phyloP scores from a whole-genome alignment of 352 stramenopile species.

The Phytophthora brassicae region DNA sequence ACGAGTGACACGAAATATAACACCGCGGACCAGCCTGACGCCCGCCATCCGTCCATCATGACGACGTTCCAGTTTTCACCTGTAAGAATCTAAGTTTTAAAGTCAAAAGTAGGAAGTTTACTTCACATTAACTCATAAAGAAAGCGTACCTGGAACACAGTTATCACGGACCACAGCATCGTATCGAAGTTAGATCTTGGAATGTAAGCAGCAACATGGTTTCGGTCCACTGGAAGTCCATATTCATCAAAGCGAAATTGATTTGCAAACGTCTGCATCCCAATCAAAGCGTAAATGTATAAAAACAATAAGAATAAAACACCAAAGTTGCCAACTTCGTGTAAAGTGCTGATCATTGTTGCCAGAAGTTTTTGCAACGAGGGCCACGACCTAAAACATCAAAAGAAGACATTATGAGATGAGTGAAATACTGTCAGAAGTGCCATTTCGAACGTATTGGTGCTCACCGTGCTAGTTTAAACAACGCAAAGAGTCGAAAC shows the following conservation, averaged over 20 bases:
- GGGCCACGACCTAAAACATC: slow-evolving; percentile 72
- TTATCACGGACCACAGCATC: slow-evolving; percentile 68
- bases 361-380: slow-evolving; percentile 89
- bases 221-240: slow-evolving; percentile 44
- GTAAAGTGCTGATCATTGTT: slow-evolving; percentile 89
- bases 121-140: background rate
- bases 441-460: background rate
- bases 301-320: slow-evolving; percentile 93
- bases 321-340: slow-evolving; percentile 91
- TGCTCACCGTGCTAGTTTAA: slow-evolving; percentile 85
- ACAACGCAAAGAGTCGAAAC: slow-evolving; percentile 84
- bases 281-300: slow-evolving; percentile 92
- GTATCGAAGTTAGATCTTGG: slow-evolving; percentile 70
- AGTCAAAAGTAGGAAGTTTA: background rate
- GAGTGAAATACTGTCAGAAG: background rate
- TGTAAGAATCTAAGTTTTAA: slow-evolving; percentile 78
- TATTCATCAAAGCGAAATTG: slow-evolving; percentile 86
- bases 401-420: background rate
- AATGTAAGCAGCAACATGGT: slow-evolving; percentile 37
- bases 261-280: slow-evolving; percentile 93
- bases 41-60: slow-evolving; percentile 88
- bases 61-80: slow-evolving; percentile 93
- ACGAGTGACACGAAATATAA: slow-evolving; percentile 87
- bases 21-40: slow-evolving; percentile 50
- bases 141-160: slow-evolving; percentile 59